These are phyloP conservation scores for Eragrostis curvula DNA, from an alignment of 176 grass and related monocot species.

Conservation along the genomic window DNA sequence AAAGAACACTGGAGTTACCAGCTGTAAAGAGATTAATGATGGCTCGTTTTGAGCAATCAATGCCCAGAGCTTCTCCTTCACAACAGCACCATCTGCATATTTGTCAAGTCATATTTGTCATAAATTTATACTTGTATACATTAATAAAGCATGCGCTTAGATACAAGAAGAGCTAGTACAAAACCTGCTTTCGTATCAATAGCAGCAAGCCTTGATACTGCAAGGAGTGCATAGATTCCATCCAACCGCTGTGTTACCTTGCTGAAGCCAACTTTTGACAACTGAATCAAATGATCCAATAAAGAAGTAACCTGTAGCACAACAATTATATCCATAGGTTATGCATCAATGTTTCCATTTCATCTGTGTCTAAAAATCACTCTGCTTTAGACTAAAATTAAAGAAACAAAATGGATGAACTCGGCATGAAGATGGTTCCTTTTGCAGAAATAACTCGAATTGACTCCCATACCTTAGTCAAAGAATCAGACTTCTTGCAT, in stretches of 20 bases:
- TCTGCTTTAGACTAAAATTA: neutral
- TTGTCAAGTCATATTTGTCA: constrained; percentile 20
- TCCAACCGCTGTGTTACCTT: constrained; percentile 94
- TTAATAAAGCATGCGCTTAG: neutral
- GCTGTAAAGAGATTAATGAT: constrained; percentile 71
- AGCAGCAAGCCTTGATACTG: constrained; percentile 73
- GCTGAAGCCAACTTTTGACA: constrained; percentile 84
- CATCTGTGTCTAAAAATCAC: constrained; percentile 10
- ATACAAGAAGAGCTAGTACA: constrained; percentile 35
- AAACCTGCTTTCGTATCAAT: constrained; percentile 94
- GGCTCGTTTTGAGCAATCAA: constrained; percentile 90
- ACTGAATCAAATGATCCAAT: constrained; percentile 77
- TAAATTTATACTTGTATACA: constrained; percentile 27
- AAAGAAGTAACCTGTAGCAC: constrained; percentile 71
- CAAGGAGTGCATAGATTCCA: constrained; percentile 93
- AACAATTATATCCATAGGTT: constrained; percentile 33
- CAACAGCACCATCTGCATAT: constrained; percentile 70
- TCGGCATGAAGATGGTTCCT: constrained; percentile 25
- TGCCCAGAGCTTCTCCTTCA: constrained; percentile 93
- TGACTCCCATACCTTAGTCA: constrained; percentile 62
- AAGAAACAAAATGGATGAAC: neutral
- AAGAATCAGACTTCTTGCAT: constrained; percentile 84
- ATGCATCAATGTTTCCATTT: constrained; percentile 16
- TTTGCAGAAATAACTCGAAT: constrained; percentile 27
- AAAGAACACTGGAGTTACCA: constrained; percentile 57